Conservation (phyloP, 148 eudicot genomes). For the Bassia scoparia region DNA sequence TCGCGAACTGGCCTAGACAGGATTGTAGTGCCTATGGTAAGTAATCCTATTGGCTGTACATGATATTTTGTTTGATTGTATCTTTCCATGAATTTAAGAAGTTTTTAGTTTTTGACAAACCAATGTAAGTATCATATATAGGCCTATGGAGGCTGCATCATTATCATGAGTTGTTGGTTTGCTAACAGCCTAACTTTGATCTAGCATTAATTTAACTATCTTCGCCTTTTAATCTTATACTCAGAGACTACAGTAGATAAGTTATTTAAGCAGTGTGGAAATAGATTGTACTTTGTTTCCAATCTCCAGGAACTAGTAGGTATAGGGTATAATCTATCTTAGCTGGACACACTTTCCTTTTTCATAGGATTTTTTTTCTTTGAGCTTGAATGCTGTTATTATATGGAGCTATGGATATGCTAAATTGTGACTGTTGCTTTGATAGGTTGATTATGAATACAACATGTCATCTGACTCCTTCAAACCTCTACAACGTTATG, state of each 20-base stretch:
- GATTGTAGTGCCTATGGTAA: constrained; percentile 96
- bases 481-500: constrained; percentile 36
- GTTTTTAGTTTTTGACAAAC: neutral
- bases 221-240: neutral
- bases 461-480: constrained; percentile 39
- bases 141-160: constrained; percentile 2
- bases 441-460: constrained; percentile 77
- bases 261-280: neutral
- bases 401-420: neutral
- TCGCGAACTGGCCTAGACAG: constrained; percentile 64
- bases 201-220: neutral
- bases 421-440: constrained; percentile 6
- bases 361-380: neutral
- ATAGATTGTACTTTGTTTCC: neutral
- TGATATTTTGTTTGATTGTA: neutral
- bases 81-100: neutral
- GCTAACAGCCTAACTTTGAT: neutral
- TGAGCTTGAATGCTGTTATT: neutral
- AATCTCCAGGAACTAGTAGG: too few species aligned
- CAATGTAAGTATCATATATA: neutral
- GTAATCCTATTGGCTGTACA: constrained; percentile 23
- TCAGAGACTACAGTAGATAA: too few species aligned
- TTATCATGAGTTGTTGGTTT: too few species aligned
- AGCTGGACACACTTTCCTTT: neutral
- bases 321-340: too few species aligned